Conservation (phyloP, 192 early-diverging fungal species). For the Coemansia sp. region DNA sequence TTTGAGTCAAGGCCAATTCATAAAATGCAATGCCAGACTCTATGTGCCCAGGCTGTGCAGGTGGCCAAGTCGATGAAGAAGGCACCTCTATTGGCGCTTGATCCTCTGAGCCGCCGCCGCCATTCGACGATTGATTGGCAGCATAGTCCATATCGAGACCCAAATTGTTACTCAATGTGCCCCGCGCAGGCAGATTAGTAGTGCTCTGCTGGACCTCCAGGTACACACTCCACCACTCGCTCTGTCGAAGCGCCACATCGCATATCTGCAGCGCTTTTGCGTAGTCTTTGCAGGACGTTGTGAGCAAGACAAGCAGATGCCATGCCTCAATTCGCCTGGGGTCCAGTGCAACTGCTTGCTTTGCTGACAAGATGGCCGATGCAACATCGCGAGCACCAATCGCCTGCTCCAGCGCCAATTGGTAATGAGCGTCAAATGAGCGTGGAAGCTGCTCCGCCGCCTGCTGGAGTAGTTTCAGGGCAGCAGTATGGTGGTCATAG, state of each 20-base stretch:
- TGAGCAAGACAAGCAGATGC: constrained; percentile 67
- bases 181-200: background rate
- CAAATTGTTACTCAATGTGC: constrained; percentile 7
- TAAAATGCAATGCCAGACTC: constrained; percentile 61
- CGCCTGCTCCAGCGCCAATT: constrained; percentile 66
- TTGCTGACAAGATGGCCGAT: constrained; percentile 54
- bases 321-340: constrained; percentile 62
- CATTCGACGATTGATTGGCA: background rate
- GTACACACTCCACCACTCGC: constrained; percentile 48
- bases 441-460: constrained; percentile 54
- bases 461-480: constrained; percentile 52
- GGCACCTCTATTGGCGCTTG: background rate
- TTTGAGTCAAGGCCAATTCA: constrained; percentile 60
- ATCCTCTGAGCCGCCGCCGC: background rate
- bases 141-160: constrained; percentile 18
- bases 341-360: constrained; percentile 54
- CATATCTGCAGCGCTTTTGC: constrained; percentile 60
- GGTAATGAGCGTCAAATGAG: constrained; percentile 58
- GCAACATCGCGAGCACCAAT: constrained; percentile 57
- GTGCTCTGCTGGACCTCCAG: constrained; percentile 6
- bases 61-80: constrained; percentile 3
- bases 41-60: constrained; percentile 2
- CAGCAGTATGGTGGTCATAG: constrained; percentile 57
- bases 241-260: constrained; percentile 59
- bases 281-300: constrained; percentile 65